Evolutionary conservation across 2,329 filamentous ascomycete species (phyloP), one percentile per base, ranked within the genome.

Genomic region (Pyrenochaeta sp.): DNA sequence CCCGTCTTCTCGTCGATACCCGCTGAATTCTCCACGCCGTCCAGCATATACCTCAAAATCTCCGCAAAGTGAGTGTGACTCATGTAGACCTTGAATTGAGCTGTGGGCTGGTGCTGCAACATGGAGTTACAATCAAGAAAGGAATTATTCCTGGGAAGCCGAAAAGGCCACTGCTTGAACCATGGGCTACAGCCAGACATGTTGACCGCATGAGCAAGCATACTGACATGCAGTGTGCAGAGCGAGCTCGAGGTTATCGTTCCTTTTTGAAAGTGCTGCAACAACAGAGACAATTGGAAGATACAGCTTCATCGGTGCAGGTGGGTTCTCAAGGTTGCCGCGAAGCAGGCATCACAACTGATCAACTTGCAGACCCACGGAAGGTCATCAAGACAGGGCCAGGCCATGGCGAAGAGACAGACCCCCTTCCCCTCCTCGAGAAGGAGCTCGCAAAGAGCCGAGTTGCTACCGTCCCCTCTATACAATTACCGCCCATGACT

Each of bases 211-310:
- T 21, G 23, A n/a, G 23, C 37, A 23, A 20, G 12, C 27, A 41
- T 49, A 52, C 56, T 67, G 51, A 67, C 52, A 21, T 6, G 40
- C 18, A 39, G 36, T 35, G 36, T 23, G 35, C 58, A 83, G 80
- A 63, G 79, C 85, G 27, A 80, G 84, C 63, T 90, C 90, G 43
- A 88, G 91, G 64, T 87, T 91, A 69, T 97, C 94, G 3, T 98
- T 97, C 75, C 86, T 99, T 42, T 96, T 97, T 76, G 95, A 99
- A 79, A 97, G 92, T 69, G 95, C 94, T 21, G 92, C 93, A 18
- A 89, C 86, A 14, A 94, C 92, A 23, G 94, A 98, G 78, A 92
- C 89, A 15, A 92, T 99, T 62, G 94, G 94, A 53, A 85, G 95
- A 68, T 98, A 97, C 77, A 97, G 92, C 80, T 99, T 99, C 77